Conservation (phyloP, 2,329 filamentous ascomycete genomes). For the Cladobotryum mycophilum region DNA sequence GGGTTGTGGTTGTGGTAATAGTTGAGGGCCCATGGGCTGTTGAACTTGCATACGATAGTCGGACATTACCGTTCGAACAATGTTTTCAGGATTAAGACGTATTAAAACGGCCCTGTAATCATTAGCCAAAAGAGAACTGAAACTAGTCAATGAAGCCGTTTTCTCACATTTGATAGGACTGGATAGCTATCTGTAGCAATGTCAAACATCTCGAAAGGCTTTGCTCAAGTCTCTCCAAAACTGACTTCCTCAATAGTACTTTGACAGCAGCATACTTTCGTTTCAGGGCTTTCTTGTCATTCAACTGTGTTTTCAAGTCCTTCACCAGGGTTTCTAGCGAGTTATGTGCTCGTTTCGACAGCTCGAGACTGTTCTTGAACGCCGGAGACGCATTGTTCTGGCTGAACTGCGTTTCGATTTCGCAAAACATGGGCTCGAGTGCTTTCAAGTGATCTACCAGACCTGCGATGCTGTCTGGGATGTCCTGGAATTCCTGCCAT, state of each 20-base stretch:
- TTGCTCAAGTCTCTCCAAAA: constrained; percentile 13
- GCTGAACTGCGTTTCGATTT: constrained; percentile 13
- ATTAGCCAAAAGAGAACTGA: too few species aligned
- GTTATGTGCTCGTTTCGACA: constrained; percentile 11
- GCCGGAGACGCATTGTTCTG: constrained; percentile 2
- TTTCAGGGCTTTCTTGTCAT: constrained; percentile 10
- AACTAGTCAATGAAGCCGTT: background rate
- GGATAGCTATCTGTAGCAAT: constrained; percentile 14
- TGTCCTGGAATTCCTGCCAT: constrained; percentile 20
- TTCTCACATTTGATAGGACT: constrained; percentile 17
- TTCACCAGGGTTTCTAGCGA: constrained; percentile 14
- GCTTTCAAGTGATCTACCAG: constrained; percentile 17
- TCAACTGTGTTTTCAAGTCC: constrained; percentile 12
- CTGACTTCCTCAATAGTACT: constrained; percentile 16
- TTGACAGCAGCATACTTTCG: constrained; percentile 16
- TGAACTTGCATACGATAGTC: constrained; percentile 7
- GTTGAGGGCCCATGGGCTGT: background rate
- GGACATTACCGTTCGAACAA: constrained; percentile 8
- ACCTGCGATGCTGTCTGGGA: constrained; percentile 16
- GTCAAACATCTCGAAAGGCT: constrained; percentile 13
- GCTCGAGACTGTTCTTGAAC: constrained; percentile 9
- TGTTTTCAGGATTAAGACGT: constrained; percentile 13
- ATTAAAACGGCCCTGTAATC: constrained; percentile 14
- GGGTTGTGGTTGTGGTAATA: background rate
- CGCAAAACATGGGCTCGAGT: constrained; percentile 13